A percentile compares a stretch with the other conserved stretches of the same genome.
phyloP scores from a whole-genome alignment of 2,329 filamentous ascomycete species.

The Paraphoma chrysanthemicola region DNA sequence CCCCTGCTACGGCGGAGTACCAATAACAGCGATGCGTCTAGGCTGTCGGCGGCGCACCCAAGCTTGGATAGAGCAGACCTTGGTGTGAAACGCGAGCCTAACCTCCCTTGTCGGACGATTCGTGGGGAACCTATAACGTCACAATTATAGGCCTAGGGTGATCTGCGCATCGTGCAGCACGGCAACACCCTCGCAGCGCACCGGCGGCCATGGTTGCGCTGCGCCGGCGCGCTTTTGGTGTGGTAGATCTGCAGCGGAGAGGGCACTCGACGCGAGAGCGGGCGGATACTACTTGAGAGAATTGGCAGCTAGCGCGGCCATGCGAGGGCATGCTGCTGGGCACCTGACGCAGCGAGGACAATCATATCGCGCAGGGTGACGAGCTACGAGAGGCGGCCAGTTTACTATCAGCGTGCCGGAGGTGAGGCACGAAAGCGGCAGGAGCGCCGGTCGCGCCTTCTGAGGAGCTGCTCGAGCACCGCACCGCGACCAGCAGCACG shows the following conservation, averaged over 20 bases:
- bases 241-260: slow-evolving; percentile 21
- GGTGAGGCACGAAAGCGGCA: slow-evolving; percentile 10
- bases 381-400: slow-evolving; percentile 10
- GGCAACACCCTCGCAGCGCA: slow-evolving; percentile 23
- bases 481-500: neutral
- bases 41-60: slow-evolving; percentile 44
- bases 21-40: slow-evolving; percentile 43
- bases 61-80: slow-evolving; percentile 39
- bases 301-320: neutral
- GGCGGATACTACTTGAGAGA: neutral
- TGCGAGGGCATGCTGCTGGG: slow-evolving; percentile 11
- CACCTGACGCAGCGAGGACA: slow-evolving; percentile 12
- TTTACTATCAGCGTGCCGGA: slow-evolving; percentile 9
- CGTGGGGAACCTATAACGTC: slow-evolving; percentile 45
- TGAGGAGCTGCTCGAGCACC: slow-evolving; percentile 4
- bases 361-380: neutral
- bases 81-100: slow-evolving; percentile 47
- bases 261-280: slow-evolving; percentile 9
- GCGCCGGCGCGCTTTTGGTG: slow-evolving; percentile 11
- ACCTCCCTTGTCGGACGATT: slow-evolving; percentile 48
- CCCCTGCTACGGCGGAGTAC: slow-evolving; percentile 40
- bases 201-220: slow-evolving; percentile 13
- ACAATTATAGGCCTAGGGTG: slow-evolving; percentile 29
- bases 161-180: slow-evolving; percentile 35
- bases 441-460: slow-evolving; percentile 6